A percentile compares a stretch with the other conserved stretches of the same genome.
Conservation (phyloP, 768 basidiomycete genomes). For the Leccinum ochraceum region DNA sequence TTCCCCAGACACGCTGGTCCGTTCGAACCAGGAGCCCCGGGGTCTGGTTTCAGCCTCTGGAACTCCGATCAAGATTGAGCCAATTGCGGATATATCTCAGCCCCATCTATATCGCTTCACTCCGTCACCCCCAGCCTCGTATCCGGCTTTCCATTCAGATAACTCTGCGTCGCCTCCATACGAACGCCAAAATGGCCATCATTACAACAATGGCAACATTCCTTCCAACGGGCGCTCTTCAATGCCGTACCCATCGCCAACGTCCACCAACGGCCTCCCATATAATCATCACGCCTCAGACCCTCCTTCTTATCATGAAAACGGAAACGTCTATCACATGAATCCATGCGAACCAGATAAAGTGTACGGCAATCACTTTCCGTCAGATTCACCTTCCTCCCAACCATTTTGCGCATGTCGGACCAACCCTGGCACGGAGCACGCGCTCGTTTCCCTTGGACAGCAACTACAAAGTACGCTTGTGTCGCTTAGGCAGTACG, state of each 20-base stretch:
- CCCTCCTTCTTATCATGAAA: conserved; percentile 35
- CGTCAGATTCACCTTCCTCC: conserved; percentile 34
- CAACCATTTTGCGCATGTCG: conserved; percentile 61
- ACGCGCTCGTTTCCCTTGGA: conserved; percentile 60
- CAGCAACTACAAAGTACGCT: conserved; percentile 64
- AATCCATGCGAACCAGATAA: conserved; percentile 37
- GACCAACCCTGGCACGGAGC: conserved; percentile 56
- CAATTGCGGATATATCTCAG: conserved; percentile 46
- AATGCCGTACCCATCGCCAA: conserved; percentile 37
- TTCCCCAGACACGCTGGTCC: conserved; percentile 37
- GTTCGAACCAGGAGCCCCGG: conserved; percentile 38
- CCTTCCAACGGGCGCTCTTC: conserved; percentile 29
- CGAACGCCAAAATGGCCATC: conserved; percentile 37
- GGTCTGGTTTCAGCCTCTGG: conserved; percentile 47
- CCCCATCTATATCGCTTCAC: conserved; percentile 70
- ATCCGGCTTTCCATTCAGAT: conserved; percentile 53
- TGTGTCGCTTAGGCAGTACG: conserved; percentile 58
- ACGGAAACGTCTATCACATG: conserved; percentile 38
- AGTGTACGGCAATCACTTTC: conserved; percentile 34
- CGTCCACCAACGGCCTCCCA: conserved; percentile 35
- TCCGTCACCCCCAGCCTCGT: conserved; percentile 57
- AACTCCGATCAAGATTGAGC: conserved; percentile 71
- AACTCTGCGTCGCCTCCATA: conserved; percentile 37
- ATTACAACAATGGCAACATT: conserved; percentile 33
- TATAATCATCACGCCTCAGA: conserved; percentile 36